Evolutionary conservation across 2,329 filamentous ascomycete genomes (phyloP).

Genomic region (Mycosphaerelloides madeirae): DNA sequence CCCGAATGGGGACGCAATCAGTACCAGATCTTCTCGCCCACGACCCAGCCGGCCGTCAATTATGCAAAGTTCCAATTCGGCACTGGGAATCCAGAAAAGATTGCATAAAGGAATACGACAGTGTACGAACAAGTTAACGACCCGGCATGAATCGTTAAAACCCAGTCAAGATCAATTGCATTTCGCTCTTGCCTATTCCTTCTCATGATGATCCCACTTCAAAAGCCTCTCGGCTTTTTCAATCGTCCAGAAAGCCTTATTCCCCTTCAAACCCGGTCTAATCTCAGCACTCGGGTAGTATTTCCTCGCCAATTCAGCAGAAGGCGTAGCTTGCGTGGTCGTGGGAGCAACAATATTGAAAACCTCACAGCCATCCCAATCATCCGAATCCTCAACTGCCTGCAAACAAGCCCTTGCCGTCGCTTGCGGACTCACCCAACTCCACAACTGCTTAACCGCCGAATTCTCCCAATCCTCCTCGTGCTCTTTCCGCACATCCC

Average conservation of each 20-base stretch:
- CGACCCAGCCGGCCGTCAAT: conserved; percentile 21
- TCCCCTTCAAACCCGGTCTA: conserved; percentile 18
- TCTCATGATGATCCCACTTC: conserved; percentile 27
- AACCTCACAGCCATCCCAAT: conserved; percentile 32
- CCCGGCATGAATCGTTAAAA: background rate
- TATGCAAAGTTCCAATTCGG: conserved; percentile 22
- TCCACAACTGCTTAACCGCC: conserved; percentile 36
- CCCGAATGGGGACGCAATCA: conserved; percentile 73
- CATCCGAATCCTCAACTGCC: conserved; percentile 31
- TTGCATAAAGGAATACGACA: too few relatives aligned
- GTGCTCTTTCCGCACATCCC: conserved; percentile 32
- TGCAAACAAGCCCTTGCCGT: conserved; percentile 36
- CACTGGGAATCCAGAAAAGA: conserved; percentile 1
- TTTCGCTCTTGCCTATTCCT: conserved; percentile 10
- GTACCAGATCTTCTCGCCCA: conserved; percentile 47
- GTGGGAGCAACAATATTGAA: conserved; percentile 36
- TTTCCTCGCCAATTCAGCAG: conserved; percentile 24
- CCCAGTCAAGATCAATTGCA: too few relatives aligned
- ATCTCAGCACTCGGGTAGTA: conserved; percentile 26
- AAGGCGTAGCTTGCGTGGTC: conserved; percentile 24
- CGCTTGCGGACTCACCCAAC: conserved; percentile 35
- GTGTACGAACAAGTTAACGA: too few relatives aligned
- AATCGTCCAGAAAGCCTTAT: conserved; percentile 25
- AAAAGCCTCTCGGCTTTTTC: conserved; percentile 24
- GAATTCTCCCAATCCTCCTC: conserved; percentile 32